Percentiles rank a stretch among this genome's conserved stretches.
phyloP scores from a whole-genome alignment of 2,329 filamentous ascomycete species.

The Elsinoe australis region DNA sequence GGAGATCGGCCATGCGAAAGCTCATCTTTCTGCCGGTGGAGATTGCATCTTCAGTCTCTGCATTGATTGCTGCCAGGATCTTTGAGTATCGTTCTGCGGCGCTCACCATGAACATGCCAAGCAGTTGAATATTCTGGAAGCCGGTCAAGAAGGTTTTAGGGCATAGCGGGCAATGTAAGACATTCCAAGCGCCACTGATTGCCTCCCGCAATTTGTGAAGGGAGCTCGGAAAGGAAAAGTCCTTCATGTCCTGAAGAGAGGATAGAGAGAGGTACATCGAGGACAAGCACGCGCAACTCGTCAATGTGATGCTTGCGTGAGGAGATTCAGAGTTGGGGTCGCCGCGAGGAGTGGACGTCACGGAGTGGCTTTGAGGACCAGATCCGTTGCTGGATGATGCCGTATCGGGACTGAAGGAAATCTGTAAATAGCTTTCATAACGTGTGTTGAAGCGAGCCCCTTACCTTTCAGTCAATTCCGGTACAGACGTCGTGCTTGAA shows the following conservation, averaged over 20 bases:
- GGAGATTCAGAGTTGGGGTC: not conserved
- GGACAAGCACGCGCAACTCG: conserved; percentile 39
- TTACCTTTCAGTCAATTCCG: conserved; percentile 8
- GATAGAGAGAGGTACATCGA: conserved; percentile 40
- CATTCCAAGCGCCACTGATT: conserved; percentile 33
- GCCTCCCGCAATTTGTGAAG: conserved; percentile 37
- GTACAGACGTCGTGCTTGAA: not conserved
- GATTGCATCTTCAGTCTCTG: conserved; percentile 32
- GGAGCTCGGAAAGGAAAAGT: conserved; percentile 37
- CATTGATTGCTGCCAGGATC: conserved; percentile 35
- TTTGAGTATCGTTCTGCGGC: conserved; percentile 38
- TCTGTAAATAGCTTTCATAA: not conserved
- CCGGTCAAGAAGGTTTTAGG: conserved; percentile 36
- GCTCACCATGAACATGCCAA: conserved; percentile 37
- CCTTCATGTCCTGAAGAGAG: conserved; percentile 34
- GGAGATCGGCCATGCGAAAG: conserved; percentile 40
- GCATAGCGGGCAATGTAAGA: conserved; percentile 38
- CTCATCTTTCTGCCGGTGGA: conserved; percentile 32
- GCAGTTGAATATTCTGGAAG: conserved; percentile 39
- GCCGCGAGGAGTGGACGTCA: conserved; percentile 1
- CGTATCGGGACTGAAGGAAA: not conserved
- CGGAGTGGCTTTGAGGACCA: not conserved
- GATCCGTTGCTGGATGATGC: conserved; percentile 8
- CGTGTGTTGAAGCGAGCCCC: not conserved
- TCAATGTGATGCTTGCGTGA: conserved; percentile 14